Percentiles rank a stretch among this genome's conserved stretches.
Conservation (phyloP, 495 filamentous ascomycete species). For the Lasiosphaeris hirsuta region DNA sequence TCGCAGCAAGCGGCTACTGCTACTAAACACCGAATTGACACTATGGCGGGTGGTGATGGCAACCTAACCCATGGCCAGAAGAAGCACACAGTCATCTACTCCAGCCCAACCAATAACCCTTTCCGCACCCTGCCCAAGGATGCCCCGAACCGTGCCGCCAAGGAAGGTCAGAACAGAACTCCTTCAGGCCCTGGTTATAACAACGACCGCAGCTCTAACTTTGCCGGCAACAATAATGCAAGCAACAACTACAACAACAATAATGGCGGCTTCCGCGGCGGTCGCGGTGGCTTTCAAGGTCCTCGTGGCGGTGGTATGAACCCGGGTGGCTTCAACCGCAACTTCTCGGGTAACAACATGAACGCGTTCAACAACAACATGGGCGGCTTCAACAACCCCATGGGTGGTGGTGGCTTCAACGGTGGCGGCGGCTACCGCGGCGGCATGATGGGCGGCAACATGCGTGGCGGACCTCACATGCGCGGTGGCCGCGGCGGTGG, state of each 20-base stretch:
- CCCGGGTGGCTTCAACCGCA: constrained; percentile 47
- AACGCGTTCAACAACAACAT: constrained; percentile 32
- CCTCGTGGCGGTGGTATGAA: constrained; percentile 30
- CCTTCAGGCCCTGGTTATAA: constrained; percentile 35
- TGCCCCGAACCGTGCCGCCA: constrained; percentile 69
- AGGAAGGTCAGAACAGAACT: constrained; percentile 53
- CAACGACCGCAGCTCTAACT: constrained; percentile 35
- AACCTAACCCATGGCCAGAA: constrained; percentile 50
- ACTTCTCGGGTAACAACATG: constrained; percentile 36
- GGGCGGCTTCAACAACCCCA: constrained; percentile 48
- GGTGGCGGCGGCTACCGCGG: constrained; percentile 55
- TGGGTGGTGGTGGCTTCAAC: constrained; percentile 63
- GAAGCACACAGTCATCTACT: constrained; percentile 70
- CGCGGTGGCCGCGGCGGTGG: constrained; percentile 66
- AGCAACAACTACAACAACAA: constrained; percentile 36
- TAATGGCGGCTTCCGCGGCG: constrained; percentile 32
- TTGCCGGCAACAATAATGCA: constrained; percentile 32
- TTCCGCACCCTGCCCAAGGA: constrained; percentile 93
- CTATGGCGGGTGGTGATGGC: constrained; percentile 38
- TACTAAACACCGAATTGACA: constrained; percentile 77
- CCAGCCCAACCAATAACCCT: constrained; percentile 73
- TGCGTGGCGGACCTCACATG: constrained; percentile 68
- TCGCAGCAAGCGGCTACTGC: constrained; percentile 83
- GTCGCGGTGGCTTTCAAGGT: constrained; percentile 37
- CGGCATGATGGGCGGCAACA: constrained; percentile 64